Conservation (phyloP, 169 alveolate species). For the Eimeria necatrix region DNA sequence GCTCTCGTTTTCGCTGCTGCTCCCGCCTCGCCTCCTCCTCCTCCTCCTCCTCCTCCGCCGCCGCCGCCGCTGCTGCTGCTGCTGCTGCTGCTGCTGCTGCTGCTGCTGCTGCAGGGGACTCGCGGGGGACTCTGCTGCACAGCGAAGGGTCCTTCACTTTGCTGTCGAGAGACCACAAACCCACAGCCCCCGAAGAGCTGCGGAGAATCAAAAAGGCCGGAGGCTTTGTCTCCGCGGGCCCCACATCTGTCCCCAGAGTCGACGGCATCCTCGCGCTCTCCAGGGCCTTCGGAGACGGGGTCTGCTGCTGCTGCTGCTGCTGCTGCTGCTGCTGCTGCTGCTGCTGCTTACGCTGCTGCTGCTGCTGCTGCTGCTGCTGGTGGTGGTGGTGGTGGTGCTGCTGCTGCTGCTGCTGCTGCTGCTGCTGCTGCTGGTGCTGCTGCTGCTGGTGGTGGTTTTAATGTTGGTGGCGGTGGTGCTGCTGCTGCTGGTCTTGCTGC, state of each 20-base stretch:
- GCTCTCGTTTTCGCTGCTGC: no score
- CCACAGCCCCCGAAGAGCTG: constrained; percentile 38
- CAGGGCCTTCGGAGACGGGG: constrained; percentile 74
- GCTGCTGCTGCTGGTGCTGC: no score
- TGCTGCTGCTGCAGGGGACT: constrained; percentile 74
- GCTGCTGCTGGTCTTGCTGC: no score
- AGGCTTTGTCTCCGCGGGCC: constrained; percentile 46
- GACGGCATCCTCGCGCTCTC: constrained; percentile 71
- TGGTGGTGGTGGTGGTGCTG: no score
- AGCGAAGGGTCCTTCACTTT: constrained; percentile 65
- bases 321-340: neutral
- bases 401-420: no score
- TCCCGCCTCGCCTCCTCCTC: no score
- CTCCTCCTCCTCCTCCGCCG: no score
- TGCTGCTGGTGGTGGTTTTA: no score
- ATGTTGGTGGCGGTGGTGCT: no score
- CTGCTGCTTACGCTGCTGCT: neutral
- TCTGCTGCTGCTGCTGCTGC: neutral
- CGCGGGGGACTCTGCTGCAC: constrained; percentile 52
- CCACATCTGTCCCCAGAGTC: constrained; percentile 50
- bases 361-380: neutral
- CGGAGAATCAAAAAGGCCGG: constrained; percentile 58
- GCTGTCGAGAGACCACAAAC: constrained; percentile 65
- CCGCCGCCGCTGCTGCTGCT: no score
- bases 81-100: no score